Evolutionary conservation across 2,329 filamentous ascomycete genomes (phyloP).

Genomic region (Simplicillium aogashimaense): DNA sequence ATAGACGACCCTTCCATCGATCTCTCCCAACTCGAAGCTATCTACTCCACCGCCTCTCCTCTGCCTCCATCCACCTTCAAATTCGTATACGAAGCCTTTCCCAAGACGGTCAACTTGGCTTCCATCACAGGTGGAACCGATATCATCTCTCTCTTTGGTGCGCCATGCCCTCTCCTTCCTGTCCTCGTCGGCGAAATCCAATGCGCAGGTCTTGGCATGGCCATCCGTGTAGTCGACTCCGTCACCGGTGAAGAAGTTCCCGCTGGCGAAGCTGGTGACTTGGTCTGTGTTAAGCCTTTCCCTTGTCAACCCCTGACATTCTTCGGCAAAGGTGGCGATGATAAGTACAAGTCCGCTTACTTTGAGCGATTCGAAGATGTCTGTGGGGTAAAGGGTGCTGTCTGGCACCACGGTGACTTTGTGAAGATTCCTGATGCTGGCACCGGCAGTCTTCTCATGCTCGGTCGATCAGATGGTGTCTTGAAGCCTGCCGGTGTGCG

Average conservation of each 20-base stretch:
- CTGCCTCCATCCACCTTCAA: slow-evolving; percentile 86
- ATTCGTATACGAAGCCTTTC: slow-evolving; percentile 81
- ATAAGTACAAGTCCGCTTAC: slow-evolving; percentile 76
- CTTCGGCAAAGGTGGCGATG: slow-evolving; percentile 55
- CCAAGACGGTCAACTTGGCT: slow-evolving; percentile 69
- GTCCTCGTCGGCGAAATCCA: slow-evolving; percentile 68
- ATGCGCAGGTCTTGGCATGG: slow-evolving; percentile 70
- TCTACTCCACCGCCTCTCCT: slow-evolving; percentile 91
- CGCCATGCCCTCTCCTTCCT: slow-evolving; percentile 66
- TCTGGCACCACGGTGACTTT: slow-evolving; percentile 96
- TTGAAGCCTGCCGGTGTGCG: slow-evolving; percentile 86
- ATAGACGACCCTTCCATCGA: slow-evolving; percentile 40
- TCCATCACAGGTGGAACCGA: slow-evolving; percentile 96
- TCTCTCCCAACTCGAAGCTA: slow-evolving; percentile 61
- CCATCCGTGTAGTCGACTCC: slow-evolving; percentile 52
- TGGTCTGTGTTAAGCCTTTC: slow-evolving; percentile 80
- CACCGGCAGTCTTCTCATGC: slow-evolving; percentile 78
- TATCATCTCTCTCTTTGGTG: slow-evolving; percentile 90
- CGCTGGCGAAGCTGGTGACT: slow-evolving; percentile 67
- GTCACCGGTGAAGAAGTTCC: slow-evolving; percentile 43
- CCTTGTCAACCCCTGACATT: slow-evolving; percentile 87
- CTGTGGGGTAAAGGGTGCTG: slow-evolving; percentile 26
- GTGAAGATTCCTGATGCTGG: slow-evolving; percentile 54
- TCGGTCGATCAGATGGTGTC: slow-evolving; percentile 85
- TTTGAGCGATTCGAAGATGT: slow-evolving; percentile 66